Percentiles rank a stretch among this genome's conserved stretches.
These are phyloP conservation scores for Poterioochromonas sp. DNA, from an alignment of 352 stramenopile genomes.

Conservation along the genomic window DNA sequence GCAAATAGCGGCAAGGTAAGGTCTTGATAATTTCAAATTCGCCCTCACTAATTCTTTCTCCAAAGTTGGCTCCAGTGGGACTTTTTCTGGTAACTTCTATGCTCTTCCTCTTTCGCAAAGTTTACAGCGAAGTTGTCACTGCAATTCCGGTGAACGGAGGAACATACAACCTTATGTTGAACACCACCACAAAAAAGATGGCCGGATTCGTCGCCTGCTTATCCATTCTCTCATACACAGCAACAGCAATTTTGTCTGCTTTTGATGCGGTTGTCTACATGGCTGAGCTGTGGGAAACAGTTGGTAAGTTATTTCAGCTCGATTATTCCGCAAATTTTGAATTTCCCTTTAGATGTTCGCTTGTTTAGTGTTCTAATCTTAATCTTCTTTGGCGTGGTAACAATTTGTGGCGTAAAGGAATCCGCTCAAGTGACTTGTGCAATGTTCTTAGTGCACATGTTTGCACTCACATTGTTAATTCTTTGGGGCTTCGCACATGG, in stretches of 20 bases:
- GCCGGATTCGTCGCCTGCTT: not conserved
- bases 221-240: not conserved
- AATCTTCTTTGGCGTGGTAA: not conserved
- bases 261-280: not conserved
- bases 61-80: not conserved
- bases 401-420: not conserved
- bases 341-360: not conserved
- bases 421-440: not conserved
- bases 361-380: not conserved
- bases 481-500: not conserved
- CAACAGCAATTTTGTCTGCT: constrained; percentile 8
- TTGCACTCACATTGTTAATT: not conserved
- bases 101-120: not conserved
- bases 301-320: too few relatives aligned
- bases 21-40: not conserved
- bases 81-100: not conserved
- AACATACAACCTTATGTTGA: not conserved
- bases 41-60: not conserved
- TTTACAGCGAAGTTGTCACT: not conserved
- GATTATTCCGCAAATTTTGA: too few relatives aligned
- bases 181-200: not conserved
- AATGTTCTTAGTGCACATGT: not conserved
- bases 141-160: constrained; percentile 7
- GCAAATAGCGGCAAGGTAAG: not conserved
- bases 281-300: not conserved